phyloP scores from a whole-genome alignment of 2,329 filamentous ascomycete species.

The Mariannaea elegans region DNA sequence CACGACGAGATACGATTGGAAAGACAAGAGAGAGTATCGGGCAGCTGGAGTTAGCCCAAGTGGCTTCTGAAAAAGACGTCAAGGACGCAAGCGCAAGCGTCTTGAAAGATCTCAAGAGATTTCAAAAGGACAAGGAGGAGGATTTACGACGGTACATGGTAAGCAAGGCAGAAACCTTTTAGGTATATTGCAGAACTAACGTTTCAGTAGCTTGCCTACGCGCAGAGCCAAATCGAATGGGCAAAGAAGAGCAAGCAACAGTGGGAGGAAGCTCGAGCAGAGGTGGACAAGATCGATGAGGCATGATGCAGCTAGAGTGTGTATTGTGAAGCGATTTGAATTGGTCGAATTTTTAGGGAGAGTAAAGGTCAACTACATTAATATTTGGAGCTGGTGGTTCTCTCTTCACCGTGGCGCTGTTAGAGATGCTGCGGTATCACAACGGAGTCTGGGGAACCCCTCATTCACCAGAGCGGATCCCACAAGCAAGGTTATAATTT shows the following conservation, averaged over 20 bases:
- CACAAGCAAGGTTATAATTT: background rate
- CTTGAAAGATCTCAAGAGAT: conserved; percentile 87
- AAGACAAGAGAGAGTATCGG: conserved; percentile 90
- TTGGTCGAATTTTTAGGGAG: conserved; percentile 16
- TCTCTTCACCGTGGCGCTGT: conserved; percentile 12
- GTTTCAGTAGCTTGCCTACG: conserved; percentile 79
- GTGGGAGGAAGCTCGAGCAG: conserved; percentile 89
- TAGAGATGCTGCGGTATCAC: conserved; percentile 10
- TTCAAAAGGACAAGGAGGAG: conserved; percentile 95
- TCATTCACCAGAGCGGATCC: background rate
- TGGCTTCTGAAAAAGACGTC: conserved; percentile 89
- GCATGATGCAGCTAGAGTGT: conserved; percentile 44
- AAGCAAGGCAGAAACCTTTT: conserved; percentile 48
- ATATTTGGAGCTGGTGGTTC: conserved; percentile 24
- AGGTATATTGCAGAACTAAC: conserved; percentile 30
- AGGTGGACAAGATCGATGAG: conserved; percentile 87
- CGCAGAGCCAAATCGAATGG: conserved; percentile 93
- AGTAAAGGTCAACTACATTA: conserved; percentile 27
- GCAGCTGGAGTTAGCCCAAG: conserved; percentile 89
- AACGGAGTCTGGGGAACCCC: conserved; percentile 6
- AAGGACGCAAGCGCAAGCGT: conserved; percentile 91
- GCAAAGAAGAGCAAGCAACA: conserved; percentile 88
- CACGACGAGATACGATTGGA: conserved; percentile 89
- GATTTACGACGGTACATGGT: conserved; percentile 97
- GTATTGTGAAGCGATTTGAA: conserved; percentile 12